These are phyloP conservation scores for Emergomyces orientalis DNA, from an alignment of 2,329 filamentous ascomycete genomes.

Conservation along the genomic window DNA sequence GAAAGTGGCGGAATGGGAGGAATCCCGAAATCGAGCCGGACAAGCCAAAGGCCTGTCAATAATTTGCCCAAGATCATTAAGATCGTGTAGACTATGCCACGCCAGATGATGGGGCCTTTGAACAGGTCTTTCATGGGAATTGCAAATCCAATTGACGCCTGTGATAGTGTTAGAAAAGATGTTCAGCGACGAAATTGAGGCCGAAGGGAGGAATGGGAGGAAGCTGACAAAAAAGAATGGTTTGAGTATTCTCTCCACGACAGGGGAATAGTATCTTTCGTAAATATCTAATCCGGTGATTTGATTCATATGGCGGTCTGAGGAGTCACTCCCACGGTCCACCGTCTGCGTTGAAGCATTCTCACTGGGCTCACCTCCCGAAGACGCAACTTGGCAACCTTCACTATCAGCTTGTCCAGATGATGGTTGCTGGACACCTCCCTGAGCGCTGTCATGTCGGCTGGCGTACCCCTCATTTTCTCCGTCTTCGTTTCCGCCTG, in stretches of 20 bases:
- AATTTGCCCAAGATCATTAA: constrained; percentile 60
- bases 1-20: background rate
- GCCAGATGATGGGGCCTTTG: constrained; percentile 54
- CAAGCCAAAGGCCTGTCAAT: constrained; percentile 51
- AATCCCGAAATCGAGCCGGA: background rate
- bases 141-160: constrained; percentile 61
- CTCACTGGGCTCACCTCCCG: background rate
- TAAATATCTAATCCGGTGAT: constrained; percentile 31
- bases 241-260: constrained; percentile 48
- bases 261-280: constrained; percentile 38
- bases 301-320: background rate
- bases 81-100: constrained; percentile 60
- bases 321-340: background rate
- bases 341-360: background rate
- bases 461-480: background rate
- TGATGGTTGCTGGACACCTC: too few species aligned
- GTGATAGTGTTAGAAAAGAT: background rate
- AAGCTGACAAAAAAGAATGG: constrained; percentile 62
- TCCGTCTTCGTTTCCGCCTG: too few species aligned
- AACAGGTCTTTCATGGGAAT: constrained; percentile 68
- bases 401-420: background rate
- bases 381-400: background rate
- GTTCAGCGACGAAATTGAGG: background rate
- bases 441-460: too few species aligned
- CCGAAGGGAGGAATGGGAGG: background rate